Evolutionary conservation across 2,329 filamentous ascomycete species (phyloP), one percentile per base, ranked within the genome.

Genomic region (Colletotrichum tamarilloi): DNA sequence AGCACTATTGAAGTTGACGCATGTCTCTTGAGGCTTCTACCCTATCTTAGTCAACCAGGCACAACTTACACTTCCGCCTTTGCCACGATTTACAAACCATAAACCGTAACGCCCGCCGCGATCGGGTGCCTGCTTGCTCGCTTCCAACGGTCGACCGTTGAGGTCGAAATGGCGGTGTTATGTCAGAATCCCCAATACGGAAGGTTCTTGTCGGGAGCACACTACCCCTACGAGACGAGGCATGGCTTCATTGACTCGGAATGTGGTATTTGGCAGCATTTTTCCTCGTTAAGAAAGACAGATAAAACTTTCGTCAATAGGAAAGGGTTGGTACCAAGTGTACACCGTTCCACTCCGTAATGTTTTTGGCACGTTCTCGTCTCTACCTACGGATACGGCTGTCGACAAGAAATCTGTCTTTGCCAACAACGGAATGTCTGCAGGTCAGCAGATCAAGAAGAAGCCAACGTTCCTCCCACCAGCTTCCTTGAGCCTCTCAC

Each of bases 401-500:
- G 53, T 53, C 59, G 63, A 64, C 65, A 49, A 52, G 28, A 46
- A 59, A 35, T 26, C 52, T 62, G 46, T 14, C 26, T 49, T 22
- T 49, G 42, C 42, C 42, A 49, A 49, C 19, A 22, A 49, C 42
- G 8, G 42, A 55, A 28, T 46, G 64, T 30, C 53, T 73, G 55
- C 53, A 67, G 53, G 57, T 72, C 53, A 58, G 57, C 69, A n/a
- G n/a, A 55, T 55, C 55, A 59, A 52, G 6, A 53, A 42, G 55
- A 32, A 46, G 19, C 49, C 67, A 46, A 19, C 22, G 30, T 24
- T 26, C 22, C 49, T 57, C 26, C 57, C 35, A 28, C 57, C 52
- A 57, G 52, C 22, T 49, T 59, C 53, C n/a, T 32, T 73, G 69
- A 75, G 75, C 78, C 78, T 80, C 77, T 80, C 77, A 79, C 69